Evolutionary conservation across 805 yeast species (phyloP).

Genomic region (Nakazawaea siamensis): DNA sequence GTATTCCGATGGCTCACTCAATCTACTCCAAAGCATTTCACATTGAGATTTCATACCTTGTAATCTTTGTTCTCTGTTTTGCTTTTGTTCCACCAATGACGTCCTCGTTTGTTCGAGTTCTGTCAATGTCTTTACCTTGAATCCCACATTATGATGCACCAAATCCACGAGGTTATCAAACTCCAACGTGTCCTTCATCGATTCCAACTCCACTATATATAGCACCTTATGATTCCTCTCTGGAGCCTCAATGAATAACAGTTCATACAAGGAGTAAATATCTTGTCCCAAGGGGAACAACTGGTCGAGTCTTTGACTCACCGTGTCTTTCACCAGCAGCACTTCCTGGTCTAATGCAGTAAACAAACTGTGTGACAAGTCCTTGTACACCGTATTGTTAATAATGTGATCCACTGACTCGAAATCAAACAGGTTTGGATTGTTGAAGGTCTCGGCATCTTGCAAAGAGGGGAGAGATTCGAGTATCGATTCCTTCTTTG

Average conservation of each 20-base stretch:
- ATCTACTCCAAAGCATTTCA: constrained; percentile 33
- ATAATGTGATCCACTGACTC: constrained; percentile 19
- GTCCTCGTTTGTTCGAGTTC: constrained; percentile 12
- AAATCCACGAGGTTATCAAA: constrained; percentile 12
- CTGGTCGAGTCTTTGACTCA: constrained; percentile 15
- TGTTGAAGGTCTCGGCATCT: constrained; percentile 10
- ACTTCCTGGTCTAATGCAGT: constrained; percentile 21
- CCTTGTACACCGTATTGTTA: constrained; percentile 19
- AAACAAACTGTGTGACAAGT: constrained; percentile 17
- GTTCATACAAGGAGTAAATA: constrained; percentile 2
- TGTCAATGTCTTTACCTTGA: constrained; percentile 13
- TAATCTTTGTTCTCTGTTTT: constrained; percentile 27
- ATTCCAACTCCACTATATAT: constrained; percentile 6
- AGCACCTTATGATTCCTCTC: constrained; percentile 12
- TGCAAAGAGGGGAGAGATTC: constrained; percentile 18
- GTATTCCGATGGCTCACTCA: constrained; percentile 26
- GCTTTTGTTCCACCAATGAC: constrained; percentile 22
- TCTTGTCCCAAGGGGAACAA: constrained; percentile 14
- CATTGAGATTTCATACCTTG: constrained; percentile 26
- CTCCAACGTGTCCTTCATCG: constrained; percentile 8
- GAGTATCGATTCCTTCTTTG: constrained; percentile 11
- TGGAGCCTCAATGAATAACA: constrained; percentile 3
- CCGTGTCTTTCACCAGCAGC: constrained; percentile 16
- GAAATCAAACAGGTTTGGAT: constrained; percentile 10
- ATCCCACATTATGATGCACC: constrained; percentile 16